Evolutionary conservation across 202 grass and related monocot genomes (phyloP).

Genomic region (Musa balbisiana): DNA sequence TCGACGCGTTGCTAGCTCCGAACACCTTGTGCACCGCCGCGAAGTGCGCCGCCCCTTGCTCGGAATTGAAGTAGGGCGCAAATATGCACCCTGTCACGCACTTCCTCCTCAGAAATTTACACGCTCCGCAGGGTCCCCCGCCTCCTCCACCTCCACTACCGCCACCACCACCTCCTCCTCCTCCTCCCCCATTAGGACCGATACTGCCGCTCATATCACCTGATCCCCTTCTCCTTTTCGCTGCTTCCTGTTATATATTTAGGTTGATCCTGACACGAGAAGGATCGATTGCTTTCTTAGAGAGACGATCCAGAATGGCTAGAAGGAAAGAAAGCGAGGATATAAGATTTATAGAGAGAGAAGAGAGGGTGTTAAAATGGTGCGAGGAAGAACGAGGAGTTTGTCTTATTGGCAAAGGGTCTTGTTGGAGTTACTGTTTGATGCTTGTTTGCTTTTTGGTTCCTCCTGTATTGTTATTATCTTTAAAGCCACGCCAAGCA

Average conservation of each 20-base stretch:
- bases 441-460: constrained; percentile 13
- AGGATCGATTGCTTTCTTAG: no score
- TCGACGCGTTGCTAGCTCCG: constrained; percentile 8
- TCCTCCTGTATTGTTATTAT: constrained; percentile 1
- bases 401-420: neutral
- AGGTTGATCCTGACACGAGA: no score
- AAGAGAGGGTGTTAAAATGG: neutral
- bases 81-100: constrained; percentile 12
- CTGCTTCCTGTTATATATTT: no score
- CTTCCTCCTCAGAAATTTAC: constrained; percentile 6
- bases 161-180: neutral
- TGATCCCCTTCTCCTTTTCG: no score
- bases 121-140: neutral
- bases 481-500: constrained; percentile 23
- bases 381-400: neutral
- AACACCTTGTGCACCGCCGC: constrained; percentile 16
- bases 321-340: neutral
- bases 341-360: no score
- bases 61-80: constrained; percentile 5
- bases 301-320: no score
- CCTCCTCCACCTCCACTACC: neutral
- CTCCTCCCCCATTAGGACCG: neutral
- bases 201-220: neutral
- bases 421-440: constrained; percentile 18
- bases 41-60: constrained; percentile 6